Conservation (phyloP, 2,329 filamentous ascomycete species). For the Hymenoscyphus linearis region DNA sequence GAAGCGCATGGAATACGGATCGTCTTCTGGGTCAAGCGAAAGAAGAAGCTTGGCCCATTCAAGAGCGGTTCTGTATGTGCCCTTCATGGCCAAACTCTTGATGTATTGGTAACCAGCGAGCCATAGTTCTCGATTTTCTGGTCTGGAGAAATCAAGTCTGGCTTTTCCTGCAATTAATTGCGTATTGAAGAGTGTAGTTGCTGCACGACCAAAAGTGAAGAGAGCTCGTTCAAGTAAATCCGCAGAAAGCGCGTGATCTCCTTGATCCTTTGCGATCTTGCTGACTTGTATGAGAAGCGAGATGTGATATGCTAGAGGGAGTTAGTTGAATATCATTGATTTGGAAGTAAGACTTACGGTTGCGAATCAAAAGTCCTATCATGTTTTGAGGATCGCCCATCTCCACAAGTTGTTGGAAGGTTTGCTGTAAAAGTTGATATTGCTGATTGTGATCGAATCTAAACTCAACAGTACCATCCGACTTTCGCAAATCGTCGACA, state of each 20-base stretch:
- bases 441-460: constrained; percentile 66
- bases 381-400: constrained; percentile 79
- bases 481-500: constrained; percentile 35
- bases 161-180: constrained; percentile 74
- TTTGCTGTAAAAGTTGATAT: constrained; percentile 69
- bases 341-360: constrained; percentile 41
- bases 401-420: constrained; percentile 77
- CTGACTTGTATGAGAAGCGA: constrained; percentile 91
- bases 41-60: constrained; percentile 90
- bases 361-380: constrained; percentile 65
- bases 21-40: constrained; percentile 62
- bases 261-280: constrained; percentile 85
- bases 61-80: constrained; percentile 88
- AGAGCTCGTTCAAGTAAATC: constrained; percentile 87
- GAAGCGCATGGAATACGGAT: constrained; percentile 79
- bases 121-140: constrained; percentile 91
- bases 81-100: constrained; percentile 76
- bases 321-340: constrained; percentile 19
- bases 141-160: constrained; percentile 71
- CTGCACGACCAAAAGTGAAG: constrained; percentile 87
- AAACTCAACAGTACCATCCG: constrained; percentile 64
- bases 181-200: constrained; percentile 74
- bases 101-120: constrained; percentile 87
- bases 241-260: constrained; percentile 78
- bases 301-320: constrained; percentile 69